Conservation (phyloP, 192 early-diverging fungal species). For the Coemansia sp. region DNA sequence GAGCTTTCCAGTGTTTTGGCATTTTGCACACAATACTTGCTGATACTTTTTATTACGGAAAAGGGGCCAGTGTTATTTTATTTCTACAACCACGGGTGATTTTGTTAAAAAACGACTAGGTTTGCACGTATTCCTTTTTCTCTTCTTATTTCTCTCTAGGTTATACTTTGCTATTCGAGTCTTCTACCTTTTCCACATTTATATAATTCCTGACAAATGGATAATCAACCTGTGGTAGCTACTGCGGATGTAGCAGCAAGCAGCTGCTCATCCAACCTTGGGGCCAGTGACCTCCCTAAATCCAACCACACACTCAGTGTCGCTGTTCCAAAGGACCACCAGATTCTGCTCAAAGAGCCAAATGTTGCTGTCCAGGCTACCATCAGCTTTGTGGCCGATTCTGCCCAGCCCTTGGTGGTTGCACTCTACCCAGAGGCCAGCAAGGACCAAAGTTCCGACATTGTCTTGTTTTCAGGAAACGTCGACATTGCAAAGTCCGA, state of each 20-base stretch:
- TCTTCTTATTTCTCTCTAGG: not conserved
- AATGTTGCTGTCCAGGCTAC: constrained; percentile 2
- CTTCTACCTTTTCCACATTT: not conserved
- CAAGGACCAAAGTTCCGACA: not conserved
- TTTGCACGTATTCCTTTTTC: no score
- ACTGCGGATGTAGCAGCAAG: not conserved
- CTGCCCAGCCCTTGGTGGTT: not conserved
- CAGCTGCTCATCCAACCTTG: not conserved
- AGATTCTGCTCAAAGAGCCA: not conserved
- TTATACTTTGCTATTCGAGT: not conserved
- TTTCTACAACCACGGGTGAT: no score
- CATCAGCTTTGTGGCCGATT: not conserved
- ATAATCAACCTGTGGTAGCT: not conserved
- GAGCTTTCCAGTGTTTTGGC: not conserved
- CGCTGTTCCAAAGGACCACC: constrained; percentile 3
- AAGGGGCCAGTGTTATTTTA: no score
- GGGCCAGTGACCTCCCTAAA: not conserved
- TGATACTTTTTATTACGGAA: no score
- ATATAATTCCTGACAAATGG: not conserved
- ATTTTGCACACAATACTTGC: not conserved
- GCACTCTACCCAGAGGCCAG: not conserved
- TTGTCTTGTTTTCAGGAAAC: not conserved
- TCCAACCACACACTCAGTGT: constrained; percentile 2
- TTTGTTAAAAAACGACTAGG: no score
- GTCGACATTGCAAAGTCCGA: not conserved